phyloP scores from a whole-genome alignment of 2,329 filamentous ascomycete genomes.

The Nannizziopsis barbatae region DNA sequence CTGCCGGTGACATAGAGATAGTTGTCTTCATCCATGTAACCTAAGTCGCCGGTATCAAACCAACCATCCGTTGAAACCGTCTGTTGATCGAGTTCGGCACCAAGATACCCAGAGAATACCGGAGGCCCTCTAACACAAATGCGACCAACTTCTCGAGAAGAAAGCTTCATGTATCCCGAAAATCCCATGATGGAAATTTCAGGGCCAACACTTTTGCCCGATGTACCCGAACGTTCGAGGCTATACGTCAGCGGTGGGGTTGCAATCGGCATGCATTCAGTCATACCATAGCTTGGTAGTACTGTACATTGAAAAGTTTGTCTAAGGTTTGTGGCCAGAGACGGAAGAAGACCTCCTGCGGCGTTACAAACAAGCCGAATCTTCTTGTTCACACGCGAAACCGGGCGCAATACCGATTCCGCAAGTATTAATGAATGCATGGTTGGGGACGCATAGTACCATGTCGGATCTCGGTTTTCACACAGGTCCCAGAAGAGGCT shows the following conservation, averaged over 20 bases:
- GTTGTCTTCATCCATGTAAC: background rate
- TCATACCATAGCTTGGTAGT: slow-evolving; percentile 6
- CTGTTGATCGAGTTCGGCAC: background rate
- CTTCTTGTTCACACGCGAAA: background rate
- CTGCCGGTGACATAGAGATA: slow-evolving; percentile 7
- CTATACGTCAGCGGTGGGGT: background rate
- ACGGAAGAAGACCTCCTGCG: background rate
- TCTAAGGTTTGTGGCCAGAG: background rate
- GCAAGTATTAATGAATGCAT: slow-evolving; percentile 5
- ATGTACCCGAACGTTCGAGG: background rate
- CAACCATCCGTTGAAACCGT: background rate
- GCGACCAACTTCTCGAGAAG: background rate
- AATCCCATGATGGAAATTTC: slow-evolving; percentile 2
- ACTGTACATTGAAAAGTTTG: background rate
- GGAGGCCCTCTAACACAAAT: slow-evolving; percentile 3
- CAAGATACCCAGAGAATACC: slow-evolving; percentile 1
- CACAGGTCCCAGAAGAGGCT: slow-evolving; percentile 4
- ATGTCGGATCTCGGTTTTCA: background rate
- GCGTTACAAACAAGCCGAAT: slow-evolving; percentile 4
- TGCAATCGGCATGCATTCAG: slow-evolving; percentile 5
- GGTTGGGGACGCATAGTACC: slow-evolving; percentile 6
- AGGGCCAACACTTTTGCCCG: slow-evolving; percentile 2
- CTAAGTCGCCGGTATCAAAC: slow-evolving; percentile 6
- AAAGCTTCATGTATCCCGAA: background rate
- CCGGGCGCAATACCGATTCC: background rate